Base-by-base conservation (phyloP, 2,329 filamentous ascomycete genomes). In the Tolypocladium ovalisporum region DNA sequence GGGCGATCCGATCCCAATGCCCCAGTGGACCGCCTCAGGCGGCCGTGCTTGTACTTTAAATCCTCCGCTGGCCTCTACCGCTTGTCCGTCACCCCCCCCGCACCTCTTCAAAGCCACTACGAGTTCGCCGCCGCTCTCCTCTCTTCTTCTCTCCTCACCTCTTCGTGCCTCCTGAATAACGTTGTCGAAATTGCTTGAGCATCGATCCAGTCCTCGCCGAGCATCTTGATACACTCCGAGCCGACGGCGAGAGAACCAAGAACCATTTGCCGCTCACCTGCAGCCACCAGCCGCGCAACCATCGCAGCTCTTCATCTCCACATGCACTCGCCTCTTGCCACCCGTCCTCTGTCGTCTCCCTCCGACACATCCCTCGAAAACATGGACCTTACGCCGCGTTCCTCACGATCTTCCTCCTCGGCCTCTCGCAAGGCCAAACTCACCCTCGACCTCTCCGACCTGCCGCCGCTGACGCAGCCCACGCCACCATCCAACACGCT, bases 401-500 rank as follows among this genome's bases (percentile, higher is more conserved):
- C 64, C 68, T 75, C 73, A 36, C 70, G 73, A 39, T 73, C 73
- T 29, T 79, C 79, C 13, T 79, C 78, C 55, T 70, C 70, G 60
- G 72, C 75, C 52, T 79, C 64, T 34, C 71, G 70, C 63, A 74
- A 74, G 59, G 73, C 66, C 62, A 71, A 79, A 64, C 81, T 90
- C 58, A 86, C 84, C 27, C 80, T 94, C 66, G 89, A 93, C 68
- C 81, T 93, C 52, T 87, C 87, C 61, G 81, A 79, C 67, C 75
- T 93, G 47, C 88, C 89, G 54, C 81, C 87, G 39, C 78, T 89
- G 57, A 77, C 78, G 47, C 81, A 84, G 68, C 88, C 89, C n/a
- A 85, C 88, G 32, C 83, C 86, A 56, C 87, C 88, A 7, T 88
- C 87, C 63, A 94, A 94, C 76, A 94, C 89, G 0, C 84, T 94